phyloP scores from a whole-genome alignment of 2,329 filamentous ascomycete genomes.

The Colletotrichum kahawae region DNA sequence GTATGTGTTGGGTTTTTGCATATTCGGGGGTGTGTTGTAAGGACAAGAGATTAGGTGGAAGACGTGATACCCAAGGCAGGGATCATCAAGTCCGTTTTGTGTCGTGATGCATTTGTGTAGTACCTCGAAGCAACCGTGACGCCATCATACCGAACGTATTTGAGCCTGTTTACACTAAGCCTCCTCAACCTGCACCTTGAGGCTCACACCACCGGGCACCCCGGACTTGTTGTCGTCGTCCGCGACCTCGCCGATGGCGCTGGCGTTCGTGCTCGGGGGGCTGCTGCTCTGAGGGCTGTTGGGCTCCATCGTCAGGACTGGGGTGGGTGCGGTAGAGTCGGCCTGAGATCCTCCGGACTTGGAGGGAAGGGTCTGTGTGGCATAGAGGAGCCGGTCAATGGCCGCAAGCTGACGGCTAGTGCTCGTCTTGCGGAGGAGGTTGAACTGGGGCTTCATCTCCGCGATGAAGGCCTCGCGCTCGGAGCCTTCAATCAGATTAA shows the following conservation, averaged over 20 bases:
- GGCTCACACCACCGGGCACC: slow-evolving; percentile 15
- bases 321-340: slow-evolving; percentile 65
- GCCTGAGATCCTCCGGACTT: slow-evolving; percentile 16
- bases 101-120: slow-evolving; percentile 12
- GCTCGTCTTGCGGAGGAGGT: slow-evolving; percentile 66
- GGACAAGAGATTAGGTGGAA: slow-evolving; percentile 9
- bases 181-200: slow-evolving; percentile 35
- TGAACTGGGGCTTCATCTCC: slow-evolving; percentile 67
- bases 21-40: slow-evolving; percentile 6
- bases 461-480: slow-evolving; percentile 67
- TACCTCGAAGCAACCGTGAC: slow-evolving; percentile 12
- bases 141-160: neutral
- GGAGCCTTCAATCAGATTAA: slow-evolving; percentile 64
- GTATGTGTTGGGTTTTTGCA: slow-evolving; percentile 1
- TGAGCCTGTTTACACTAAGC: slow-evolving; percentile 23
- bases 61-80: neutral
- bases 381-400: slow-evolving; percentile 60
- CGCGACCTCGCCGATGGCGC: slow-evolving; percentile 49
- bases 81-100: slow-evolving; percentile 5
- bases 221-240: slow-evolving; percentile 32
- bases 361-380: slow-evolving; percentile 17
- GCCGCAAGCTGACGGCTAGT: slow-evolving; percentile 70
- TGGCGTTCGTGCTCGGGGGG: slow-evolving; percentile 66
- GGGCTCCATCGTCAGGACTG: slow-evolving; percentile 69
- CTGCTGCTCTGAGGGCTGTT: slow-evolving; percentile 73